Evolutionary conservation across 306 rosid species (phyloP), one percentile per base, ranked within the genome.

Genomic region (Citrullus mucosospermus): DNA sequence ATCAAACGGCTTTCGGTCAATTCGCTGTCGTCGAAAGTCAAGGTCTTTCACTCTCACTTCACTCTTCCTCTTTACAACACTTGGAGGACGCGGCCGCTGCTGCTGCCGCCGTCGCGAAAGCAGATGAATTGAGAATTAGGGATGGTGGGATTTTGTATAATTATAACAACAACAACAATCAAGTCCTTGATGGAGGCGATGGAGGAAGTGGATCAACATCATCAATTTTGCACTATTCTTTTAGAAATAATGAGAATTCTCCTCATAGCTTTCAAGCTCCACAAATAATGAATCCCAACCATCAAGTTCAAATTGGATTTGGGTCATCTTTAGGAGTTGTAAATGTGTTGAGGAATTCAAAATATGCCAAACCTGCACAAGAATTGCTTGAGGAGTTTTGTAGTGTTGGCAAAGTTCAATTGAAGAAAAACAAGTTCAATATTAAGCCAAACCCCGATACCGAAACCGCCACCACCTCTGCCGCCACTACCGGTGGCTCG

Each of bases 321-420:
- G 81, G 81, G 17, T 66, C 76, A 8, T 79, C 81, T 11, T 55
- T 79, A 34, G 75, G 61, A 39, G 67, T 56, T 9, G 77, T 79
- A 6, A 79, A 79, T 55, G 67, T 79, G 2, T 48, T 79, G 67
- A 67, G 81, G 77, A 67, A 69, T 55, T 79, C 81, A 16, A 79
- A 69, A 60, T 79, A 68, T 56, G 81, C 28, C 14, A 69, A 69
- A 56, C 44, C 81, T 6, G 67, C 81, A 9, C 81, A 79, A 22
- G 81, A 79, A 68, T 68, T 79, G 58, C 54, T 79, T 0, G 81
- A 79, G 34, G 81, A 79, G 43, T 79, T 79, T 41, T 79, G 81
- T 5, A 66, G 81, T 14, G 81, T 79, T 28, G 81, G 81, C 1
- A 55, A 76, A 58, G 81, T 39, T 79, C 77, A 79, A 36, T 38